phyloP scores from a whole-genome alignment of 768 basidiomycete species.

The Lactarius indigo region DNA sequence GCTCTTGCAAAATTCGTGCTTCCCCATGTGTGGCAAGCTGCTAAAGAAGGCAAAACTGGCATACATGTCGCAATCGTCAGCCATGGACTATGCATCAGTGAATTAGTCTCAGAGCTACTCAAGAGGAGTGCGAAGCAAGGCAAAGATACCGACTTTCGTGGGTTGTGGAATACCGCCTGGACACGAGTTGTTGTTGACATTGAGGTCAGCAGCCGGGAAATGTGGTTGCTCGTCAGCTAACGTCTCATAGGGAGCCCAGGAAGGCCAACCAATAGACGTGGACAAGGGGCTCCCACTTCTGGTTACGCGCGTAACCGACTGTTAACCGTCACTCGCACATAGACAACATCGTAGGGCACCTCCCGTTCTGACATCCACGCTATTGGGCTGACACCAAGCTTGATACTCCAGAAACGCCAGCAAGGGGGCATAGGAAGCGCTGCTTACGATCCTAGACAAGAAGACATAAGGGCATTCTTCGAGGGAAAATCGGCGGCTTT shows the following conservation, averaged over 20 bases:
- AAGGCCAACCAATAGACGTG: constrained; percentile 27
- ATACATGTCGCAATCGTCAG: constrained; percentile 66
- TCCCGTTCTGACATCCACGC: neutral
- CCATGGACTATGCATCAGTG: constrained; percentile 65
- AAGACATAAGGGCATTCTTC: constrained; percentile 74
- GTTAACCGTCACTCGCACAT: constrained; percentile 58
- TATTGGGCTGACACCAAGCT: neutral
- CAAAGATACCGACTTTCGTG: constrained; percentile 40
- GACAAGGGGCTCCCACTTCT: constrained; percentile 35
- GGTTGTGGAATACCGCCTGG: constrained; percentile 71
- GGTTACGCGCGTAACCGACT: constrained; percentile 45
- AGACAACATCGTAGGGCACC: constrained; percentile 48
- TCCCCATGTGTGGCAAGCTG: constrained; percentile 49
- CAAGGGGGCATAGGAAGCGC: constrained; percentile 71
- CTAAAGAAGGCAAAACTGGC: constrained; percentile 37
- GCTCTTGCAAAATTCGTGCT: constrained; percentile 51
- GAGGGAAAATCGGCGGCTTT: constrained; percentile 33
- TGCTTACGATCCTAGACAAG: constrained; percentile 70
- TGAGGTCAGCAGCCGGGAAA: constrained; percentile 35
- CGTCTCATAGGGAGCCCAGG: constrained; percentile 30
- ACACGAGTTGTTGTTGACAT: constrained; percentile 49
- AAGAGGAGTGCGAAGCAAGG: constrained; percentile 37
- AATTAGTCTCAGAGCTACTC: constrained; percentile 49
- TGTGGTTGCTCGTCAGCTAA: constrained; percentile 3
- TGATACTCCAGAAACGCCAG: constrained; percentile 50